These are phyloP conservation scores for Phytophthora ramorum DNA, from an alignment of 352 stramenopile species.

Conservation along the genomic window DNA sequence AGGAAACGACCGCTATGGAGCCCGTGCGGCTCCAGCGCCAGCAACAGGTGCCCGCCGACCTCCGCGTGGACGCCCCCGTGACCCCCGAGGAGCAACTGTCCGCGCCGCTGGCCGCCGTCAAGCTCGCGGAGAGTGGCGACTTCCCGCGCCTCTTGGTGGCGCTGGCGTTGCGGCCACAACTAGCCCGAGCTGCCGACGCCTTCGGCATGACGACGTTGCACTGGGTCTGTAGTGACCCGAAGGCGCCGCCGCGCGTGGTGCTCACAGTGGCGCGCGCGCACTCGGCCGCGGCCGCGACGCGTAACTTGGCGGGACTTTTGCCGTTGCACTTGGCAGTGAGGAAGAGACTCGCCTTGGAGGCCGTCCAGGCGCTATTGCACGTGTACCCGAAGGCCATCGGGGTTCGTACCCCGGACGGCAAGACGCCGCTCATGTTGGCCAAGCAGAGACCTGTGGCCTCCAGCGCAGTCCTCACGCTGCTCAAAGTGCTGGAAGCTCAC, in stretches of 20 bases:
- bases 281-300: constrained; percentile 41
- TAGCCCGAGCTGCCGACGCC: constrained; percentile 54
- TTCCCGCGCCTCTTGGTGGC: constrained; percentile 51
- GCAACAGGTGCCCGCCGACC: constrained; percentile 29
- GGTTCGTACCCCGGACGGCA: constrained; percentile 57
- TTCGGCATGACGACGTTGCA: constrained; percentile 88
- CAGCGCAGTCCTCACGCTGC: constrained; percentile 28
- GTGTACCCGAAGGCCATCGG: constrained; percentile 66
- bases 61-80: constrained; percentile 8
- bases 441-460: constrained; percentile 45
- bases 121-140: constrained; percentile 54
- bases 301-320: constrained; percentile 66
- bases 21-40: constrained; percentile 37
- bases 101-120: constrained; percentile 36
- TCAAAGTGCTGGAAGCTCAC: constrained; percentile 51
- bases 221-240: constrained; percentile 74
- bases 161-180: constrained; percentile 47
- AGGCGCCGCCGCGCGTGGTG: constrained; percentile 55
- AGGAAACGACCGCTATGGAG: constrained; percentile 26
- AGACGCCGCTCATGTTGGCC: constrained; percentile 52
- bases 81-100: constrained; percentile 29
- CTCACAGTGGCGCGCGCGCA: constrained; percentile 61
- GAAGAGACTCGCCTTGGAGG: constrained; percentile 64
- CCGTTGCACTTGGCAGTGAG: constrained; percentile 74
- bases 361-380: constrained; percentile 72